Conservation (phyloP, 2,329 filamentous ascomycete genomes). For the Diaporthe helianthi region DNA sequence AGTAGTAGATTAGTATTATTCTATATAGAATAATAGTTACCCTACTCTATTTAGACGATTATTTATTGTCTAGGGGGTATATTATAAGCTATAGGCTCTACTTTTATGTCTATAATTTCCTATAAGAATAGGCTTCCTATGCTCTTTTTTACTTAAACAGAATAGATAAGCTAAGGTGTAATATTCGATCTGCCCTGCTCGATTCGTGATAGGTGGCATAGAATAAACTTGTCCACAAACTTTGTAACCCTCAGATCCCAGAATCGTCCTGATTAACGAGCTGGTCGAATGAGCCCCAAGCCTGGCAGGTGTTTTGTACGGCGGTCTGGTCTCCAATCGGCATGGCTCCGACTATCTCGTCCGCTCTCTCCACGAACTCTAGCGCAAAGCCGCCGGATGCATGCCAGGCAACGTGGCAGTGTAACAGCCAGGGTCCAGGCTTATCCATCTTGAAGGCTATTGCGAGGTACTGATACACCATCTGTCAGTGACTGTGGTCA, state of each 20-base stretch:
- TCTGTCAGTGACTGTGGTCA: constrained; percentile 32
- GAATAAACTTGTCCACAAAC: neutral
- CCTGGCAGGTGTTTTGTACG: constrained; percentile 36
- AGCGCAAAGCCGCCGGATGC: constrained; percentile 45
- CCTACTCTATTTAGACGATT: too few relatives aligned
- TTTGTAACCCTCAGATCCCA: constrained; percentile 34
- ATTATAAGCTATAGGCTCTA: too few relatives aligned
- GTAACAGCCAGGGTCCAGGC: constrained; percentile 43
- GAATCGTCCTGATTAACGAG: constrained; percentile 35
- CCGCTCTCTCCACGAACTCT: constrained; percentile 45
- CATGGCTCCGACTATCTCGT: constrained; percentile 34
- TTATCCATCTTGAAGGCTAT: constrained; percentile 46
- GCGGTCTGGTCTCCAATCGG: constrained; percentile 5
- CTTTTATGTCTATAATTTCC: too few relatives aligned
- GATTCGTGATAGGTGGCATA: neutral
- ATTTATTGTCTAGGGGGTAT: too few relatives aligned
- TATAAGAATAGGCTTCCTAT: too few relatives aligned
- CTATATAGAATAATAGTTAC: too few relatives aligned
- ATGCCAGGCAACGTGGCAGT: constrained; percentile 44
- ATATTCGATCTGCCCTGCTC: too few relatives aligned
- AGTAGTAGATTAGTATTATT: too few relatives aligned
- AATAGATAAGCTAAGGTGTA: too few relatives aligned
- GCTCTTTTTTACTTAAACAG: too few relatives aligned
- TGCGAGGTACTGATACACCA: constrained; percentile 38
- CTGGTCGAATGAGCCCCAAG: constrained; percentile 36